Evolutionary conservation across 2,329 filamentous ascomycete genomes (phyloP), one percentile per base, ranked within the genome.

Genomic region (Neoascochyta sp.): DNA sequence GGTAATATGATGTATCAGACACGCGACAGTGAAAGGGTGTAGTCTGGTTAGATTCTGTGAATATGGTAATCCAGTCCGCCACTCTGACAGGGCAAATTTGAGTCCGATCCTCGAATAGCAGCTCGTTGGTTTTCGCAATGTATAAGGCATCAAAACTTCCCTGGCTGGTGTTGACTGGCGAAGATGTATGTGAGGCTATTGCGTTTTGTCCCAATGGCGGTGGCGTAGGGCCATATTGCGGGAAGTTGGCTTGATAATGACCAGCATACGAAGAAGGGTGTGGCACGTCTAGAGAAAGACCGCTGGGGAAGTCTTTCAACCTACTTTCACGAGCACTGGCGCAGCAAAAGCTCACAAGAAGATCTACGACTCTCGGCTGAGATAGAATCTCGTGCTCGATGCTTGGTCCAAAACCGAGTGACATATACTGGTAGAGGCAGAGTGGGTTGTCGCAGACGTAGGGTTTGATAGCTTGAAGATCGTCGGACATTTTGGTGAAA

Each of bases 341-440:
- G 52, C 88, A 92, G 57, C 86, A 89, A 54, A 95, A 85, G 59
- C 80, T 89, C 25, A 93, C 64, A 1, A 95, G 72, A 2, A 95
- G 70, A 54, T 95, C 89, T 9, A 94, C 84, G 1, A 94, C 86
- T 33, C 80, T 78, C 2, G 87, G 86, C 53, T 89, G 84, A 9
- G 77, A 76, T 15, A 83, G 53, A 13, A 95, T 83, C 52, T 95
- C 87, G 54, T 89, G 80, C 56, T 95, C 88, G 33, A 94, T 78
- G 47, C 79, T 87, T 2, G 86, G 83, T 0, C 88, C 89, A 50
- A 95, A 81, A 0, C 86, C 87, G n/a, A 93, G 69, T 10, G 76
- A 73, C 72, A 94, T 84, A 64, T 92, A 94, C 54, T 95, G 89
- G 51, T 85, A 94, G 4, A 94, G 67, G 51, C 89, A 95, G 3